These are phyloP conservation scores for Candida hispaniensis DNA, from an alignment of 805 yeast genomes.

Conservation along the genomic window DNA sequence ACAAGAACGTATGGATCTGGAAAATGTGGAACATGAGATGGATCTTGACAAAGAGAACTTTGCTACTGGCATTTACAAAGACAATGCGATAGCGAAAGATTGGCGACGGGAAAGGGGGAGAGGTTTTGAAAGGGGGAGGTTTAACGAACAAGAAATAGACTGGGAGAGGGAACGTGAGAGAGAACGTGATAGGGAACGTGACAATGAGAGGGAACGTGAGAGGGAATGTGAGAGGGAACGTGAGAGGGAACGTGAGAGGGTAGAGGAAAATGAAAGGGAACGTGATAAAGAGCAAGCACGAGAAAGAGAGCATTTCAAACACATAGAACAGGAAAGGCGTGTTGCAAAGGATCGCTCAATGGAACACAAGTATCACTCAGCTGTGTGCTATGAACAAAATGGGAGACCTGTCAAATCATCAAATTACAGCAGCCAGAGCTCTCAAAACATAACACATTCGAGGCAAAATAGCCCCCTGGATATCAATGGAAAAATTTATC, in stretches of 20 bases:
- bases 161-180: background rate
- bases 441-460: no score
- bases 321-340: no score
- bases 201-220: background rate
- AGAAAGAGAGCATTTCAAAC: no score
- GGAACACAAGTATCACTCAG: no score
- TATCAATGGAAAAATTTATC: conserved; percentile 57
- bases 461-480: no score
- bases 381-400: no score
- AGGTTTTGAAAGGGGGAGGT: background rate
- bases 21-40: conserved; percentile 4
- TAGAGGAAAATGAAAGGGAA: no score
- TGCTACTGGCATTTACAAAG: conserved; percentile 1
- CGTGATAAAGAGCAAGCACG: no score
- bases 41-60: conserved; percentile 3
- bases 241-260: conserved; percentile 3
- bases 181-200: background rate
- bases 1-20: conserved; percentile 9
- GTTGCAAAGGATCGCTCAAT: no score
- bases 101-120: conserved; percentile 3
- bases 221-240: background rate
- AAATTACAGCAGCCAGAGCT: no score
- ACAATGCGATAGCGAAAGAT: conserved; percentile 3
- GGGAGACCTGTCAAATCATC: no score
- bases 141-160: background rate